Evolutionary conservation across 352 stramenopile genomes (phyloP), one percentile per base, ranked within the genome.

Genomic region (Phytopythium litorale): DNA sequence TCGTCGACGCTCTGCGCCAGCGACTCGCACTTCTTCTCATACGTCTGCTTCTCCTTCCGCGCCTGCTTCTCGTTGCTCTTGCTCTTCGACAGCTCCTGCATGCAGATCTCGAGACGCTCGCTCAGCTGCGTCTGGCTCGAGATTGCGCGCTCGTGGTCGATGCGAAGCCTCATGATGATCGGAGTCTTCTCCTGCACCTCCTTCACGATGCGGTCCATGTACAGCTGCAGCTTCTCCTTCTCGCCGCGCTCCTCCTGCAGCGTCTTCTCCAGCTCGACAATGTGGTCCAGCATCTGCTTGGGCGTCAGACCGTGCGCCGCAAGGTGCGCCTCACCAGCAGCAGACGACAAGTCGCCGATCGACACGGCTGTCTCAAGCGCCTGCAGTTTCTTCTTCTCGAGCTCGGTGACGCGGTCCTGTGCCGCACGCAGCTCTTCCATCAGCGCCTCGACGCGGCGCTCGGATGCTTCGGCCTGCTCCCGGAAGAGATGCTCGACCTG

Each of bases 161-260:
- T 63, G 33, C 92, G 84, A 46, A 98, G 78, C 12, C 89, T 81
- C 63, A 91, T 84, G 46, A 98, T 87, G 33, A 95, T 75, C 1
- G 96, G 94, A 7, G 92, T 91, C 66, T 96, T 98, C 33, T 85
- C 81, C 59, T 97, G 84, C 58, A 98, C 89, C 63, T 98, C 95
- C 56, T 88, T 84, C 40, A 97, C 75, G 52, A 99, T 96, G 21
- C 89, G 90, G 52, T 97, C 76, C 62, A 98, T 84, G 51, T 94
- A 89, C 30, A 97, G 70, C 66, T 98, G 86, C 16, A 97, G 72
- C 51, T 93, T 91, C 42, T 95, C 87, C 61, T 94, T 96, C 46
- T 93, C 83, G 2, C 75, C 77, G 42, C 77, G 84, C 68, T 97
- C 91, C 0, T 79, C 65, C 33, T 82, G 75, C 15, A 97, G 73